Percentiles rank a stretch among this genome's conserved stretches.
Conservation (phyloP, 129 eudicot species). For the Ambrosia trifida region DNA sequence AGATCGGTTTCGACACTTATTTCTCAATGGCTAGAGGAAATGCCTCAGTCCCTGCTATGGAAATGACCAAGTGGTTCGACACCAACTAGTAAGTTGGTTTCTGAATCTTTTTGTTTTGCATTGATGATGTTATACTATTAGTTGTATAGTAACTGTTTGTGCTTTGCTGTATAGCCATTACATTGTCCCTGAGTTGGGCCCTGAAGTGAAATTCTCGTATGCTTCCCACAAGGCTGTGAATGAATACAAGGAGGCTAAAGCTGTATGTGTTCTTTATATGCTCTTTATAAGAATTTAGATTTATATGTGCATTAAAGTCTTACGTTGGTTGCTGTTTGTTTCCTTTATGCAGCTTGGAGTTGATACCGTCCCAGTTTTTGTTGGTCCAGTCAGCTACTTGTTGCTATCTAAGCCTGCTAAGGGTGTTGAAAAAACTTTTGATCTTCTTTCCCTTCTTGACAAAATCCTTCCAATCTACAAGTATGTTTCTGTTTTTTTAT, state of each 20-base stretch:
- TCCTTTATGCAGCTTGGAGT: constrained; percentile 73
- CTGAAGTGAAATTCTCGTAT: constrained; percentile 81
- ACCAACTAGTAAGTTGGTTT: constrained; percentile 93
- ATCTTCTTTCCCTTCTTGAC: constrained; percentile 84
- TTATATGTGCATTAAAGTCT: neutral
- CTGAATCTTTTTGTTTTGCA: neutral
- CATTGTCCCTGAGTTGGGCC: constrained; percentile 99
- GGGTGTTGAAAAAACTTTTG: constrained; percentile 87
- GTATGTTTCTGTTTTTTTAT: constrained; percentile 34
- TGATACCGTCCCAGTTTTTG: constrained; percentile 87
- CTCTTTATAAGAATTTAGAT: neutral
- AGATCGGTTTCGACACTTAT: constrained; percentile 90
- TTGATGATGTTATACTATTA: no score
- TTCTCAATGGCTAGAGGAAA: constrained; percentile 99
- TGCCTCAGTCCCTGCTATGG: constrained; percentile 99
- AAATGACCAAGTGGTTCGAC: constrained; percentile 99
- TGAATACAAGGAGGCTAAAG: constrained; percentile 99
- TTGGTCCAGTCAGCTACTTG: constrained; percentile 96
- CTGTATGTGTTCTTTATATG: constrained; percentile 47
- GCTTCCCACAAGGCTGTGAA: constrained; percentile 98
- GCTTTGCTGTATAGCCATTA: constrained; percentile 66
- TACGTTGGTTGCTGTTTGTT: neutral
- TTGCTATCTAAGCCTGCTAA: constrained; percentile 89
- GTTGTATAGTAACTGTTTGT: no score
- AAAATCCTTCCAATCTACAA: constrained; percentile 86